Percentiles rank a stretch among this genome's conserved stretches.
phyloP scores from a whole-genome alignment of 495 filamentous ascomycete genomes.

The Aspergillus diversus region DNA sequence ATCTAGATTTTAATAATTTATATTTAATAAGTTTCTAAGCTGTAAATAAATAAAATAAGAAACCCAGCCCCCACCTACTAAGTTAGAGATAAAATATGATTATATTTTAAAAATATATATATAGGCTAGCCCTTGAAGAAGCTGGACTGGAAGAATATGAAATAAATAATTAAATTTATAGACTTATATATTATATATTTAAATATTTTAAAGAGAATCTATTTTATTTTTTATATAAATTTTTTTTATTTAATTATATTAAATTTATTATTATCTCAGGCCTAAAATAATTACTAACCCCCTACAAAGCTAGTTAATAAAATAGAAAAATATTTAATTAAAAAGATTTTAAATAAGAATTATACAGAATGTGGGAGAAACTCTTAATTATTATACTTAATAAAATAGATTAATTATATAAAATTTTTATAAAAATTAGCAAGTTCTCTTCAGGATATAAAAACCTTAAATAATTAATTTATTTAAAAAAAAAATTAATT shows the following conservation, averaged over 20 bases:
- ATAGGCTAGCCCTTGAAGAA: background rate
- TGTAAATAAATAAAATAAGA: background rate
- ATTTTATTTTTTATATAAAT: conserved; percentile 5
- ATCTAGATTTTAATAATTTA: background rate
- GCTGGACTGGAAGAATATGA: background rate
- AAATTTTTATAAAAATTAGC: background rate
- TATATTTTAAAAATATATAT: background rate
- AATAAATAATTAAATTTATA: background rate
- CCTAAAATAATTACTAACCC: background rate
- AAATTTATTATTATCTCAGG: background rate
- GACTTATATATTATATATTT: background rate
- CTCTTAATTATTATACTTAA: background rate
- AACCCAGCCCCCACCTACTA: background rate
- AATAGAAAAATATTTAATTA: background rate
- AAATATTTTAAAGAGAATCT: background rate
- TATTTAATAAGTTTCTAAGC: background rate
- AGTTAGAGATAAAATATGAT: background rate
- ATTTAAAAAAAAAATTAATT: background rate
- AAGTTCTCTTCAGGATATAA: background rate
- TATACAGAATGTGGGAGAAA: background rate
- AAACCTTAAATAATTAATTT: background rate
- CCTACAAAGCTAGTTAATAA: background rate
- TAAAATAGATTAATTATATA: background rate
- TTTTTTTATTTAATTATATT: background rate
- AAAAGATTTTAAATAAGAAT: background rate